Conservation (phyloP, 805 yeast species). For the Teunomyces tritomae region DNA sequence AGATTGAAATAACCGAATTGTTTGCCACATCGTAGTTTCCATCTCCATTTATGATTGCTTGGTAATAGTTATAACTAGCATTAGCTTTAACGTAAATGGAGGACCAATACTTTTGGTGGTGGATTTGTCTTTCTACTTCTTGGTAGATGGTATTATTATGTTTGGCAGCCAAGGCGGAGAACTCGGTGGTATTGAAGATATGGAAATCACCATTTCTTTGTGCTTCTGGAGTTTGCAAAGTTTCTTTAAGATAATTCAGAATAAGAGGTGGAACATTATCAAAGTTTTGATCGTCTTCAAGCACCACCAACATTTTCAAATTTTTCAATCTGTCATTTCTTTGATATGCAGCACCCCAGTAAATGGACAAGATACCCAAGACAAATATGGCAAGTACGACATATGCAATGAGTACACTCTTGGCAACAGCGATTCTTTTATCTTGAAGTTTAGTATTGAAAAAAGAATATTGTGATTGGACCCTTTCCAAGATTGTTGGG, state of each 20-base stretch:
- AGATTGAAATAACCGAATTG: slow-evolving; percentile 38
- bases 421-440: slow-evolving; percentile 17
- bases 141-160: slow-evolving; percentile 15
- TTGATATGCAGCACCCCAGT: slow-evolving; percentile 40
- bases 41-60: slow-evolving; percentile 41
- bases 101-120: slow-evolving; percentile 31
- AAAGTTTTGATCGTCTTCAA: slow-evolving; percentile 27
- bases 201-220: slow-evolving; percentile 23
- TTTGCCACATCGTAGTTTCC: slow-evolving; percentile 25
- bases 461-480: slow-evolving; percentile 29
- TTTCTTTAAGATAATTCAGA: slow-evolving; percentile 20
- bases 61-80: slow-evolving; percentile 26
- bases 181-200: slow-evolving; percentile 22
- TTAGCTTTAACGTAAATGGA: slow-evolving; percentile 24
- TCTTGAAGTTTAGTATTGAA: slow-evolving; percentile 24
- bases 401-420: slow-evolving; percentile 21
- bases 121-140: slow-evolving; percentile 19
- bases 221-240: slow-evolving; percentile 16
- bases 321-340: slow-evolving; percentile 28
- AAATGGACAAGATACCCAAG: slow-evolving; percentile 34
- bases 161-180: slow-evolving; percentile 25
- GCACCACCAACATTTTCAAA: slow-evolving; percentile 36
- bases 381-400: slow-evolving; percentile 22
- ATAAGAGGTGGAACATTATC: slow-evolving; percentile 25
- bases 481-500: slow-evolving; percentile 17